A percentile compares a stretch with the other conserved stretches of the same genome.
Evolutionary conservation across 2,329 filamentous ascomycete genomes (phyloP).

Genomic region (Microdochium bolleyi): DNA sequence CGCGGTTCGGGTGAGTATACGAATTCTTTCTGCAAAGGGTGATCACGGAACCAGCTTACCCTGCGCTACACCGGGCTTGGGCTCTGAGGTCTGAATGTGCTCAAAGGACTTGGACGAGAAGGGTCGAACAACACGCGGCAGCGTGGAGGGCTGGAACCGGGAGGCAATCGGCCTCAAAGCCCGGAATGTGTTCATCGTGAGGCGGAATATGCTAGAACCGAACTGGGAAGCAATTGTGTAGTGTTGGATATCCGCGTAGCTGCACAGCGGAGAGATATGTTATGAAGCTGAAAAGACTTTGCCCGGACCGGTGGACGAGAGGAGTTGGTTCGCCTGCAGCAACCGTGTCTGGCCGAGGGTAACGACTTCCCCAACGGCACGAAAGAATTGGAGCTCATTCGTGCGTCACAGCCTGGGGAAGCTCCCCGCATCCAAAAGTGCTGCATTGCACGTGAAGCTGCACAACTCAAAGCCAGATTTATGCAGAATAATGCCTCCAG

Average conservation of each 20-base stretch:
- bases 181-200: constrained; percentile 43
- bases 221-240: not conserved
- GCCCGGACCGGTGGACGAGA: not conserved
- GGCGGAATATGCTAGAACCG: not conserved
- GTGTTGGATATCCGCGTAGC: no score
- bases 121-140: constrained; percentile 46
- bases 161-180: constrained; percentile 53
- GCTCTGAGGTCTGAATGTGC: constrained; percentile 72
- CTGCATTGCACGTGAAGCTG: not conserved
- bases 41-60: constrained; percentile 43
- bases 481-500: no score
- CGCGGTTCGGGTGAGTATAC: not conserved
- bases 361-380: constrained; percentile 2
- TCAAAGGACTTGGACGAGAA: constrained; percentile 60
- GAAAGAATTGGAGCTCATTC: constrained; percentile 1
- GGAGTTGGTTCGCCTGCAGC: not conserved
- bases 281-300: no score
- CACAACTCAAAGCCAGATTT: not conserved
- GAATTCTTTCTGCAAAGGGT: not conserved
- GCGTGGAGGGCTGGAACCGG: constrained; percentile 47
- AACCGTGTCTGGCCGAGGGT: constrained; percentile 5
- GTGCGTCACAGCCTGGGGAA: not conserved
- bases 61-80: constrained; percentile 82
- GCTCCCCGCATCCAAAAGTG: not conserved
- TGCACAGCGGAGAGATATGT: no score